Base-by-base conservation (phyloP, 2,329 filamentous ascomycete species). In the Sarocladium brachiariae region DNA sequence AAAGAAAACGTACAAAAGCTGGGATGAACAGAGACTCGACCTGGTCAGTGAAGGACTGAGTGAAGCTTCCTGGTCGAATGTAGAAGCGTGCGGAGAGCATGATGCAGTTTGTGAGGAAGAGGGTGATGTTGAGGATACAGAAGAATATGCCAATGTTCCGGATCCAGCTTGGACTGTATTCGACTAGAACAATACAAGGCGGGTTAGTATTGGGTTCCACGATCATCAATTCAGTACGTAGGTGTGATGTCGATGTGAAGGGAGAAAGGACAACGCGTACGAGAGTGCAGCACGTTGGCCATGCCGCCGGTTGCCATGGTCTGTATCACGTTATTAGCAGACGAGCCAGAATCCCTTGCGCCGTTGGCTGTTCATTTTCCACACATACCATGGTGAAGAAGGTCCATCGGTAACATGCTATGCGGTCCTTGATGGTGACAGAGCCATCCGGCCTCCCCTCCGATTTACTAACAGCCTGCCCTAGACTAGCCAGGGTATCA, bases 21-120 rank as follows among this genome's bases (percentile, higher is more conserved):
- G 87, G 86, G 14, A 89, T 81, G 62, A 92, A 93, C 0, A 92
- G 72, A 9, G 81, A 86, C 62, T 95, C 89, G 0, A 85, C 83
- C 11, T 87, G 87, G 66, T 92, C 87, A 6, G 81, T 71, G 53
- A 93, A 85, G 0, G 86, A 89, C 13, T 79, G 73, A 52, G 75
- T 76, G 61, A 92, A 88, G 8, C 83, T 87, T 16, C 83, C 80
- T 0, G 86, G 86, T 51, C 83, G 82, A 57, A 79, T 74, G 58
- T 77, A 77, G 64, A 95, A 93, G 18, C 87, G 80, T 9, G 82
- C 67, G 9, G 78, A 73, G 33, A 92, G 79, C 58, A 89, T 74
- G 46, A 74, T 61, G 61, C 80, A 81, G 56, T 89, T 84, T 47
- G 73, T 64, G 11, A 82, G 31, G 58, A 86, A 87, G 4, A 91